Percentiles rank a stretch among this genome's conserved stretches.
phyloP scores from a whole-genome alignment of 2,329 filamentous ascomycete genomes.

The Tolypocladium inflatum region DNA sequence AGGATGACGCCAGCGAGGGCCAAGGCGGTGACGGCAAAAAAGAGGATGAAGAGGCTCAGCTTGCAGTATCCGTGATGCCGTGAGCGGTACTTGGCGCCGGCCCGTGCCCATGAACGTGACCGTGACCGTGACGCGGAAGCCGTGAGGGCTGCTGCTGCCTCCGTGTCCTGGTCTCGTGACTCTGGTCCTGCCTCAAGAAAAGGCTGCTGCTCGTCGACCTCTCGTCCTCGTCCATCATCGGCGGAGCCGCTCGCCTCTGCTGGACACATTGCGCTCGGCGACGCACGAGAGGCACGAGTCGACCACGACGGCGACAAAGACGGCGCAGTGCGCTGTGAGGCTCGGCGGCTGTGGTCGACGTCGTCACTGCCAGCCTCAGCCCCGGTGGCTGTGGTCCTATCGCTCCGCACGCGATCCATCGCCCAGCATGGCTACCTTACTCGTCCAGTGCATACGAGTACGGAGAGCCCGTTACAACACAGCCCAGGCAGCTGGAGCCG shows the following conservation, averaged over 20 bases:
- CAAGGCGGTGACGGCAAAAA: constrained; percentile 13
- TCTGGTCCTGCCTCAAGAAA: not conserved
- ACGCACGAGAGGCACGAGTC: not conserved
- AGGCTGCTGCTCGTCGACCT: not conserved
- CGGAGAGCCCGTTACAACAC: not conserved
- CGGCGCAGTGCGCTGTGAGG: not conserved
- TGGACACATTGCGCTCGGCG: not conserved
- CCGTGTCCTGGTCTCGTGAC: not conserved
- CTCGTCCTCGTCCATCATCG: not conserved
- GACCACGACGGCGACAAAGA: not conserved
- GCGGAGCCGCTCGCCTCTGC: not conserved
- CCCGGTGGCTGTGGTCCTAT: not conserved
- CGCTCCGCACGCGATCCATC: not conserved
- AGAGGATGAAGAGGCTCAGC: constrained; percentile 10
- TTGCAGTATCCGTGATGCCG: constrained; percentile 2
- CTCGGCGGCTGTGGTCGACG: not conserved
- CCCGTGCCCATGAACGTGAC: not conserved
- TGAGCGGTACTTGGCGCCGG: not conserved
- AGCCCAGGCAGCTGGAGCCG: too few relatives aligned
- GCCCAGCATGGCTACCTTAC: not conserved
- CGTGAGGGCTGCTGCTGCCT: not conserved
- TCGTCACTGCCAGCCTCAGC: not conserved
- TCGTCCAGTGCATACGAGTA: not conserved
- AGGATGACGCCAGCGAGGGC: constrained; percentile 11
- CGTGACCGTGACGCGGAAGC: not conserved